phyloP scores from a whole-genome alignment of 2,329 filamentous ascomycete species.

The Epichloe brachyelytri region DNA sequence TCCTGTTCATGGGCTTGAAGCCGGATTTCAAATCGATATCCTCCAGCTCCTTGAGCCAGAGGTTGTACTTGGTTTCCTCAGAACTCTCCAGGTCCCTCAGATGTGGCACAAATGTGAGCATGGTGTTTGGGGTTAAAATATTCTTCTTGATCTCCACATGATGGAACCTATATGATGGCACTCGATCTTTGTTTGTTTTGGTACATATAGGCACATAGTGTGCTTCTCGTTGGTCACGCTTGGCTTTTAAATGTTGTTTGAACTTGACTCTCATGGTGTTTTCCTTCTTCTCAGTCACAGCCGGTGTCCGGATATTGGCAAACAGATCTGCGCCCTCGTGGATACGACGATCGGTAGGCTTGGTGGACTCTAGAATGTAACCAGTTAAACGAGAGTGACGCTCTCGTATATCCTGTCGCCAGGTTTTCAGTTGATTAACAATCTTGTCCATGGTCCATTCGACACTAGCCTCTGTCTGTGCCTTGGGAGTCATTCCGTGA shows the following conservation, averaged over 20 bases:
- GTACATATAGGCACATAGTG: conserved; percentile 31
- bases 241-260: conserved; percentile 35
- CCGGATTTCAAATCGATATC: conserved; percentile 45
- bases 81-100: conserved; percentile 42
- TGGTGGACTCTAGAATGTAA: conserved; percentile 32
- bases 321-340: conserved; percentile 35
- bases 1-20: conserved; percentile 41
- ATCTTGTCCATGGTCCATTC: conserved; percentile 33
- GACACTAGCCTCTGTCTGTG: conserved; percentile 11
- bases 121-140: conserved; percentile 45
- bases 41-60: conserved; percentile 45
- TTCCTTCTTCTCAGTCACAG: conserved; percentile 22
- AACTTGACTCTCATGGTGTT: conserved; percentile 36
- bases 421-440: conserved; percentile 25
- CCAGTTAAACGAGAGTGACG: conserved; percentile 33
- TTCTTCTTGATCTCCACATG: conserved; percentile 48
- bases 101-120: conserved; percentile 47
- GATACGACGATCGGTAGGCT: conserved; percentile 25
- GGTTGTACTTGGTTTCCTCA: conserved; percentile 42
- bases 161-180: conserved; percentile 46
- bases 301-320: conserved; percentile 26
- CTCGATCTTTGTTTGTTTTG: conserved; percentile 36
- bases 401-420: conserved; percentile 30
- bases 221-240: conserved; percentile 30
- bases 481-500: conserved; percentile 9